Conservation (phyloP, 2,329 filamentous ascomycete species). For the Exophiala bonariae region DNA sequence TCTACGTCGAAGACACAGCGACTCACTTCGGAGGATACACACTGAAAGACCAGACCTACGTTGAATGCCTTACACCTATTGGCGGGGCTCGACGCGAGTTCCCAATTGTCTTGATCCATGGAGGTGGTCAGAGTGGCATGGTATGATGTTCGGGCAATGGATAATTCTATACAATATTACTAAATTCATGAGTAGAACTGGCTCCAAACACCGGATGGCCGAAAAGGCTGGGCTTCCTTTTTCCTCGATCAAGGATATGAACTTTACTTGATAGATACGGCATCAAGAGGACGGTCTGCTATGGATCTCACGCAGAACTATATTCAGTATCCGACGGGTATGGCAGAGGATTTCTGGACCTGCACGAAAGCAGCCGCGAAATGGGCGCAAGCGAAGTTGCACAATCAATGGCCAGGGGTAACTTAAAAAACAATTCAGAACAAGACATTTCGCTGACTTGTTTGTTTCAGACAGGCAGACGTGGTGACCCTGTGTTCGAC, state of each 20-base stretch:
- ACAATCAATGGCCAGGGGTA: constrained; percentile 44
- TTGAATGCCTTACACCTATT: not conserved
- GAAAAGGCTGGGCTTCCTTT: constrained; percentile 49
- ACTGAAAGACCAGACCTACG: constrained; percentile 3
- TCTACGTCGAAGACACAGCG: constrained; percentile 1
- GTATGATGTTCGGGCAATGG: not conserved
- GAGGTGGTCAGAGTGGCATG: constrained; percentile 2
- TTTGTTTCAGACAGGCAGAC: too few species aligned
- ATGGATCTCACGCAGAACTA: constrained; percentile 10
- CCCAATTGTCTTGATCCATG: constrained; percentile 3
- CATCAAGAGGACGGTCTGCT: constrained; percentile 38
- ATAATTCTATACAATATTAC: not conserved
- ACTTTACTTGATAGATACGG: constrained; percentile 46
- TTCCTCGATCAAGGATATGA: constrained; percentile 48
- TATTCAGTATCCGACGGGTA: not conserved
- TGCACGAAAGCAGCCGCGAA: constrained; percentile 34
- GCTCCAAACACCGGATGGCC: constrained; percentile 50
- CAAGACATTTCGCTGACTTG: constrained; percentile 41
- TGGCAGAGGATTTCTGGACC: constrained; percentile 32
- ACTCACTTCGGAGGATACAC: not conserved
- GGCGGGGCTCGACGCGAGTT: not conserved
- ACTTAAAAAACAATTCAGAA: not conserved
- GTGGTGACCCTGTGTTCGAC: too few species aligned
- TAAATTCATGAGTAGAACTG: constrained; percentile 33
- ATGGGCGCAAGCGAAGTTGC: constrained; percentile 45